A percentile compares a stretch with the other conserved stretches of the same genome.
phyloP scores from a whole-genome alignment of 352 stramenopile species.

The Globisporangium viniferum region DNA sequence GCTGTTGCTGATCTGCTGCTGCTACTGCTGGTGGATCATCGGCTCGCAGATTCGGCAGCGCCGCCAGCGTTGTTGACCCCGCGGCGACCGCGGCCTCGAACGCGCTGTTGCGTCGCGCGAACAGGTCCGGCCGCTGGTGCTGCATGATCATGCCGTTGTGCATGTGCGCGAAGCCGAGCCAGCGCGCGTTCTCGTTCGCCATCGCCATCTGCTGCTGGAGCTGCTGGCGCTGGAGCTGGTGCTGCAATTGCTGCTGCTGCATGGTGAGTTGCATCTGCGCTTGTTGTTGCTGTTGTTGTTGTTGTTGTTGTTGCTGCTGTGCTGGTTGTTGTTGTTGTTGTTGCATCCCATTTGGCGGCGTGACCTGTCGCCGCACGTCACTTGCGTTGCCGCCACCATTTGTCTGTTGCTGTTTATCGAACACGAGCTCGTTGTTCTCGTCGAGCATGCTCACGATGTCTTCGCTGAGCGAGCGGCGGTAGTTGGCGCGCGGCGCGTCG shows the following conservation, averaged over 20 bases:
- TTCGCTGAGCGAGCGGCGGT: constrained; percentile 67
- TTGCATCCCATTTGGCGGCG: constrained; percentile 15
- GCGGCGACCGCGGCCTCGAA: constrained; percentile 35
- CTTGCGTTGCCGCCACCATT: constrained; percentile 13
- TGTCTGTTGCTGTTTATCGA: constrained; percentile 25
- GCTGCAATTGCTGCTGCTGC: constrained; percentile 12
- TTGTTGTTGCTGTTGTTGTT: constrained; percentile 21
- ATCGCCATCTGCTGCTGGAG: constrained; percentile 22
- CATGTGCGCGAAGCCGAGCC: constrained; percentile 8
- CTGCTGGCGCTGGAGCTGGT: constrained; percentile 17
- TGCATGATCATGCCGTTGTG: constrained; percentile 10
- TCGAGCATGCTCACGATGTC: constrained; percentile 79
- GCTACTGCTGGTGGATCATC: background rate
- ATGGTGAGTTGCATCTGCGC: constrained; percentile 13
- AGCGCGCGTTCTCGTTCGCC: constrained; percentile 16
- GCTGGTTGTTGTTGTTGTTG: background rate
- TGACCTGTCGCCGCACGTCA: constrained; percentile 10
- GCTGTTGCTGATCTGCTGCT: constrained; percentile 4
- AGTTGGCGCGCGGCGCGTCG: constrained; percentile 27
- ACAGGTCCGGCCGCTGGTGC: constrained; percentile 19
- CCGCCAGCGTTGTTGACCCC: constrained; percentile 34
- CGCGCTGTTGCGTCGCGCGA: constrained; percentile 15
- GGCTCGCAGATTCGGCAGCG: constrained; percentile 25
- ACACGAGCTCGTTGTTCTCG: constrained; percentile 39
- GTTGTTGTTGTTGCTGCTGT: background rate